Conservation (phyloP, 1,284 basidiomycete species). For the Leucocoprinus gongylophorus region DNA sequence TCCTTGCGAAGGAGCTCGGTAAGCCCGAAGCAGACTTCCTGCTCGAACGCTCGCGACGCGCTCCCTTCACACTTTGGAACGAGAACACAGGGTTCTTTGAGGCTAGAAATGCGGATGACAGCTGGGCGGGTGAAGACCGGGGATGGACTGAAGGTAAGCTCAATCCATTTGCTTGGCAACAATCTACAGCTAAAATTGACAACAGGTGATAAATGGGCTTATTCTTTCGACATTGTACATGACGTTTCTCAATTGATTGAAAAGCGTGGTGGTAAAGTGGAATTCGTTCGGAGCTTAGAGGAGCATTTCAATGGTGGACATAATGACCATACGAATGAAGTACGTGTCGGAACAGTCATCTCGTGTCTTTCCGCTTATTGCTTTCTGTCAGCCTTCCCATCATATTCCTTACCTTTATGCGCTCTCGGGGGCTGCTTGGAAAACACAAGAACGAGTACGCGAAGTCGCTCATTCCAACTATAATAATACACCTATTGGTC, state of each 20-base stretch:
- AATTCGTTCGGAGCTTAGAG: slow-evolving; percentile 64
- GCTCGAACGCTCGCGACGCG: slow-evolving; percentile 45
- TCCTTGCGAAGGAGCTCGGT: slow-evolving; percentile 49
- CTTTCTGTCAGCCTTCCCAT: slow-evolving; percentile 55
- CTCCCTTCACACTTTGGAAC: slow-evolving; percentile 64
- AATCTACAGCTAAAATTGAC: neutral
- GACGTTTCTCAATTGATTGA: slow-evolving; percentile 59
- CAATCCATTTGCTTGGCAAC: slow-evolving; percentile 16
- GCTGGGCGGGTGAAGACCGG: slow-evolving; percentile 61
- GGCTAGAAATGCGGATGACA: slow-evolving; percentile 59
- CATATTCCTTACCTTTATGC: slow-evolving; percentile 80
- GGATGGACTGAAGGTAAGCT: slow-evolving; percentile 68
- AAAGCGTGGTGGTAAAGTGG: slow-evolving; percentile 55
- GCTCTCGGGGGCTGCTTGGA: slow-evolving; percentile 59
- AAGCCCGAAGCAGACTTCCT: slow-evolving; percentile 44
- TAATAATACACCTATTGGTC: slow-evolving; percentile 57
- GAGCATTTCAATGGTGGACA: slow-evolving; percentile 75
- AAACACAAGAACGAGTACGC: slow-evolving; percentile 62
- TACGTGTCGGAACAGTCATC: slow-evolving; percentile 15
- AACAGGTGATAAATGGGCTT: slow-evolving; percentile 70
- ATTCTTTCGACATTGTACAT: slow-evolving; percentile 71
- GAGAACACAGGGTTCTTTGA: slow-evolving; percentile 73
- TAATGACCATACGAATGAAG: slow-evolving; percentile 82
- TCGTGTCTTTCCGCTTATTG: neutral
- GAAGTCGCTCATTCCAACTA: slow-evolving; percentile 59